These are phyloP conservation scores for Biscogniauxia sp. DNA, from an alignment of 2,329 filamentous ascomycete species.

Conservation along the genomic window DNA sequence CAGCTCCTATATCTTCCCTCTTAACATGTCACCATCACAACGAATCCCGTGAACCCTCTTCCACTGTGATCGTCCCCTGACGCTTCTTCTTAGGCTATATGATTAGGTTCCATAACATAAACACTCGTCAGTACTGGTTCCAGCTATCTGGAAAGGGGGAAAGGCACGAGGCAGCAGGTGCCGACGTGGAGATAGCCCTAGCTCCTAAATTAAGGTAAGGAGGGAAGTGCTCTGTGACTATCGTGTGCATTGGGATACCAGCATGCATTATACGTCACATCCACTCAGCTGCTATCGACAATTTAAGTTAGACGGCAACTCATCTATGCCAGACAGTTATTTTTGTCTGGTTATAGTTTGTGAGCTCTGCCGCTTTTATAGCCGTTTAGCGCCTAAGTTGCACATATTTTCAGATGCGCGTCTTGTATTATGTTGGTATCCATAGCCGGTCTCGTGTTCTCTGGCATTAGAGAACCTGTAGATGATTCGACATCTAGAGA, in stretches of 20 bases:
- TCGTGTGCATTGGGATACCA: neutral
- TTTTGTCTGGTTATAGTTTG: neutral
- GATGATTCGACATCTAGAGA: neutral
- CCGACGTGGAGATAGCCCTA: neutral
- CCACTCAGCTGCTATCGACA: neutral
- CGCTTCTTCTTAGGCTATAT: neutral
- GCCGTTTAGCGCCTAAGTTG: neutral
- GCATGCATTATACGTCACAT: neutral
- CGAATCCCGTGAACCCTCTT: neutral
- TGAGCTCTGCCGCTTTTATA: neutral
- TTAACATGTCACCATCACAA: neutral
- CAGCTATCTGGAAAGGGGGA: neutral
- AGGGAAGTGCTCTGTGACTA: neutral
- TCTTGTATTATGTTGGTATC: neutral
- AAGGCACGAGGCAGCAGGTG: neutral
- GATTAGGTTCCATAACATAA: neutral
- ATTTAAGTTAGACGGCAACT: neutral
- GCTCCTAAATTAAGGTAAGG: neutral
- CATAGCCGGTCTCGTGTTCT: neutral
- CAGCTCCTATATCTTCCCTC: neutral
- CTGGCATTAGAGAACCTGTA: neutral
- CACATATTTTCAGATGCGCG: neutral
- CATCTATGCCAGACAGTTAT: neutral
- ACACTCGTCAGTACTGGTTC: neutral
- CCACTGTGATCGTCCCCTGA: neutral